Evolutionary conservation across 352 stramenopile genomes (phyloP).

Genomic region (Plasmopara viticola): DNA sequence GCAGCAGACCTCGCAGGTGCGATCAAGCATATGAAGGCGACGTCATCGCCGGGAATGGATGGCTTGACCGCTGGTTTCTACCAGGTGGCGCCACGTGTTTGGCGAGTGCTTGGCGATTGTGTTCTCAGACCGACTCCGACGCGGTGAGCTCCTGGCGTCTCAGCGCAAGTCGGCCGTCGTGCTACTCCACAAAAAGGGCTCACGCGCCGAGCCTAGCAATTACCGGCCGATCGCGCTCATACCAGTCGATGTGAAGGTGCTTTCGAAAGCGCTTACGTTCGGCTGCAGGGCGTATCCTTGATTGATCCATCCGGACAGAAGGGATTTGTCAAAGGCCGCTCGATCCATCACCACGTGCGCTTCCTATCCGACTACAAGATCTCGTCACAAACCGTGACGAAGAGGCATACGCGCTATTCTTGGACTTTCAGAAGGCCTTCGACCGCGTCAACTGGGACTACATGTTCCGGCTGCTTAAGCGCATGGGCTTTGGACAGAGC

Average conservation of each 20-base stretch:
- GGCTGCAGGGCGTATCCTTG: neutral
- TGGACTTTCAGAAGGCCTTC: neutral
- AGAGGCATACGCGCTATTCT: no score
- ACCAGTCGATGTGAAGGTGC: no score
- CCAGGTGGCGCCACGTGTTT: no score
- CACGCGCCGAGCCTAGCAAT: neutral
- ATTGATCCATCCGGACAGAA: neutral
- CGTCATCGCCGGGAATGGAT: neutral
- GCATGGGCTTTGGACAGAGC: neutral
- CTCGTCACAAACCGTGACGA: no score
- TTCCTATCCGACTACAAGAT: neutral
- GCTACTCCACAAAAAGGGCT: neutral
- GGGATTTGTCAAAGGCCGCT: neutral
- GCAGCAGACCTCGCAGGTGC: neutral
- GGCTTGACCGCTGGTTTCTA: neutral
- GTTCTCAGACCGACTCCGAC: no score
- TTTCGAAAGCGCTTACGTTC: no score
- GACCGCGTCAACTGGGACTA: neutral
- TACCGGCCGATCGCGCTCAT: neutral
- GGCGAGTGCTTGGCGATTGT: no score
- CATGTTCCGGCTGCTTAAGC: neutral
- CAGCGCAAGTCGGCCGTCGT: neutral
- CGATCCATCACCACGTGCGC: neutral
- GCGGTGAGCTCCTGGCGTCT: no score
- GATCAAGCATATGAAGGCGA: slow-evolving; percentile 1